phyloP scores from a whole-genome alignment of 192 early-diverging fungal species.

The Backusella mclennaniae region DNA sequence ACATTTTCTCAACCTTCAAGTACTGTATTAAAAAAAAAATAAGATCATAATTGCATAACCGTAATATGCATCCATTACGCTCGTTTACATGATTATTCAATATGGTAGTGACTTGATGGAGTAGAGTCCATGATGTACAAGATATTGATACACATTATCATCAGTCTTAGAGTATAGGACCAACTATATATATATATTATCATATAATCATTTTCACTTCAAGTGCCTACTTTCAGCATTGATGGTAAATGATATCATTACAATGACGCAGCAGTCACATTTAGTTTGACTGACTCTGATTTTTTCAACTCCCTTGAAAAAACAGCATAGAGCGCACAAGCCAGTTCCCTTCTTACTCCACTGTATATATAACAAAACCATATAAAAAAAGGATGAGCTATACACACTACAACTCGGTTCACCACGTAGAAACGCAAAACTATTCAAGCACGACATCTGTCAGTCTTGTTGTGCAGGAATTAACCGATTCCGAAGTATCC shows the following conservation, averaged over 20 bases:
- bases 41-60: too few relatives aligned
- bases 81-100: too few relatives aligned
- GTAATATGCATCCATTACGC: too few relatives aligned
- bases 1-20: too few relatives aligned
- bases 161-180: too few relatives aligned
- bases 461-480: not conserved
- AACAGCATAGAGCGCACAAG: not conserved
- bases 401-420: not conserved
- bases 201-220: too few relatives aligned
- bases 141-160: too few relatives aligned
- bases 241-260: not conserved
- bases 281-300: slow-evolving; percentile 5
- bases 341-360: not conserved
- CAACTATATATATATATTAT: too few relatives aligned
- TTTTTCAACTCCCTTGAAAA: not conserved
- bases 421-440: not conserved
- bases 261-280: not conserved
- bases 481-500: slow-evolving; percentile 4
- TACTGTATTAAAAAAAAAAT: too few relatives aligned
- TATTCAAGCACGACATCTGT: not conserved
- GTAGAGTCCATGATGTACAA: too few relatives aligned
- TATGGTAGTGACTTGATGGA: too few relatives aligned
- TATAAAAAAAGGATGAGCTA: not conserved
- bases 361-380: not conserved
- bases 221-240: too few relatives aligned